A percentile compares a stretch with the other conserved stretches of the same genome.
phyloP scores from a whole-genome alignment of 257 asterid genomes.

The Fraxinus quadrangulata region DNA sequence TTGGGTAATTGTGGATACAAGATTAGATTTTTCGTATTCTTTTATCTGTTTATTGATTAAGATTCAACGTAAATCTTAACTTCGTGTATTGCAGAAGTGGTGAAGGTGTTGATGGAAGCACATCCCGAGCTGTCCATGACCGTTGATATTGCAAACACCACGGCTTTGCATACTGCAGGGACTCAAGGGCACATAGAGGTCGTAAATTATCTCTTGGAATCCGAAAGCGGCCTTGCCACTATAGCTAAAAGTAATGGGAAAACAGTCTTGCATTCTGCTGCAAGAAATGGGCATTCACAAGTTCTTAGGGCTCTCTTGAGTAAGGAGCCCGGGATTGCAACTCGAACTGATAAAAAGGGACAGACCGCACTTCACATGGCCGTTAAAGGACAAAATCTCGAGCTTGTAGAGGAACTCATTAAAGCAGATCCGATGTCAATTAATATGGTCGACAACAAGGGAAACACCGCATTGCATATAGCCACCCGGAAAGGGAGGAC shows the following conservation, averaged over 20 bases:
- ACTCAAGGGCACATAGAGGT: slow-evolving; percentile 59
- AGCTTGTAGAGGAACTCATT: slow-evolving; percentile 46
- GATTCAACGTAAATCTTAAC: too few species aligned
- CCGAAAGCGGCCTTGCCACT: slow-evolving; percentile 45
- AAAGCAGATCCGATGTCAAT: slow-evolving; percentile 35
- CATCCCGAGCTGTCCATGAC: slow-evolving; percentile 65
- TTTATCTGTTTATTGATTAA: too few species aligned
- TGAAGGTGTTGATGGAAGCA: slow-evolving; percentile 56
- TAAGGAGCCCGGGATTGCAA: slow-evolving; percentile 40
- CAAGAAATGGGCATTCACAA: slow-evolving; percentile 54
- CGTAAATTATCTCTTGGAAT: slow-evolving; percentile 49
- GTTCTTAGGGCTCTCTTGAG: slow-evolving; percentile 47
- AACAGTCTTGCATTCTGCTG: slow-evolving; percentile 57
- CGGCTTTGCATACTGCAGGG: slow-evolving; percentile 61
- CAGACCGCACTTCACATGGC: slow-evolving; percentile 72
- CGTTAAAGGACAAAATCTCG: slow-evolving; percentile 49
- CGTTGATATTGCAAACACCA: slow-evolving; percentile 54
- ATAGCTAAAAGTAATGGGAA: slow-evolving; percentile 61
- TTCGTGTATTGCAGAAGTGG: slow-evolving; percentile 41
- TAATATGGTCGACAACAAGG: slow-evolving; percentile 53
- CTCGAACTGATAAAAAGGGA: slow-evolving; percentile 52
- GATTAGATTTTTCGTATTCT: too few species aligned
- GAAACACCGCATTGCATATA: slow-evolving; percentile 52
- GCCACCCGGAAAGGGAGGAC: slow-evolving; percentile 53
- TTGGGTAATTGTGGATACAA: slow-evolving; percentile 33